phyloP scores from a whole-genome alignment of 2,329 filamentous ascomycete species.

The Aureobasidium pullulans region DNA sequence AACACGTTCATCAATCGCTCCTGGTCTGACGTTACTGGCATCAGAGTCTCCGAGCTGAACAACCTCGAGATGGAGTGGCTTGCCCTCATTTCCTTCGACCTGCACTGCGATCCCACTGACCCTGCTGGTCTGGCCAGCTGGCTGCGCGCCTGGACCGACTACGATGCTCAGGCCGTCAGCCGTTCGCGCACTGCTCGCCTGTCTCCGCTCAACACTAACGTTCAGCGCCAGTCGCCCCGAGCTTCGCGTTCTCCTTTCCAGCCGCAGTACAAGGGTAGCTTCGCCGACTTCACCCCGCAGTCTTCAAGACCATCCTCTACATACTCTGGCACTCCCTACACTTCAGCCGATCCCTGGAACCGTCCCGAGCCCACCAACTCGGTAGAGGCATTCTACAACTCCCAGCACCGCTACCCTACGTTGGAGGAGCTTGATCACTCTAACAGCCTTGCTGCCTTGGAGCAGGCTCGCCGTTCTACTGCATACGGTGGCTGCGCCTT shows the following conservation, averaged over 20 bases:
- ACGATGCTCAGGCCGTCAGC: slow-evolving; percentile 45
- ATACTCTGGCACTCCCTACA: slow-evolving; percentile 26
- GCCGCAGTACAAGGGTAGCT: slow-evolving; percentile 24
- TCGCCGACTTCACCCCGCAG: slow-evolving; percentile 21
- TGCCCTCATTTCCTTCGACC: slow-evolving; percentile 69
- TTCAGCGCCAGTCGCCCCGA: slow-evolving; percentile 46
- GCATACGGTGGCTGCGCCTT: slow-evolving; percentile 22
- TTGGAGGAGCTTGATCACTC: slow-evolving; percentile 28
- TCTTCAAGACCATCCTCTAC: slow-evolving; percentile 24
- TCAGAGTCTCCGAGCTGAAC: slow-evolving; percentile 77
- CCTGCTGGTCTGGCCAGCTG: slow-evolving; percentile 63
- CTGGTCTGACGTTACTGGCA: slow-evolving; percentile 92
- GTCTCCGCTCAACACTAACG: slow-evolving; percentile 58
- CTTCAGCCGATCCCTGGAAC: slow-evolving; percentile 28
- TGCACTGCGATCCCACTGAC: slow-evolving; percentile 77
- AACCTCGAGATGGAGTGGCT: slow-evolving; percentile 83
- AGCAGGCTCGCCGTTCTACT: slow-evolving; percentile 25
- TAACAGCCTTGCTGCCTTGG: slow-evolving; percentile 25
- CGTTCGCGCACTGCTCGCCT: slow-evolving; percentile 34
- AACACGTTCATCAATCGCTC: slow-evolving; percentile 97
- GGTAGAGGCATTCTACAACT: slow-evolving; percentile 28
- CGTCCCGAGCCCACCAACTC: slow-evolving; percentile 18
- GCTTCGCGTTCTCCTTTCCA: slow-evolving; percentile 37
- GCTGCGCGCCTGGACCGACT: slow-evolving; percentile 60
- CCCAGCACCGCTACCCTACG: slow-evolving; percentile 25